A percentile compares a stretch with the other conserved stretches of the same genome.
These are phyloP conservation scores for Trichoderma atrobrunneum DNA, from an alignment of 2,329 filamentous ascomycete genomes.

Conservation along the genomic window DNA sequence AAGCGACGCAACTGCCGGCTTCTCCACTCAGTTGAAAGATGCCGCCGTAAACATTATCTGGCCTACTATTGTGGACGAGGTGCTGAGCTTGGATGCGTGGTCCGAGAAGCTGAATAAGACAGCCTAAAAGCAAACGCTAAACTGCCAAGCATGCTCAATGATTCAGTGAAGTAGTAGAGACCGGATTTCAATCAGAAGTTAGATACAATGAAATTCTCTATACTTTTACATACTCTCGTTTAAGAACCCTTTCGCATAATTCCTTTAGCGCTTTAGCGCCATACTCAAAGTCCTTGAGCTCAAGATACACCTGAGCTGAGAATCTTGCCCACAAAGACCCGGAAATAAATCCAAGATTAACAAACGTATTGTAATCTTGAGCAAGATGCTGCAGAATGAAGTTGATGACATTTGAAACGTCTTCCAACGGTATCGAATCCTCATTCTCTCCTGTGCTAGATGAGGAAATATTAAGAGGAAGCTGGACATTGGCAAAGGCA, in stretches of 20 bases:
- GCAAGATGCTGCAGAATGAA: not conserved
- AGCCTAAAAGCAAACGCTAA: not conserved
- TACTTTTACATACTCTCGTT: not conserved
- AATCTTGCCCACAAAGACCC: conserved; percentile 5
- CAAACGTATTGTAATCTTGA: conserved; percentile 1
- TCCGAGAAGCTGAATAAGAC: not conserved
- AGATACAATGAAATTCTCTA: not conserved
- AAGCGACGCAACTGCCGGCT: conserved; percentile 17
- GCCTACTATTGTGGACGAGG: conserved; percentile 18
- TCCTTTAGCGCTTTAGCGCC: not conserved
- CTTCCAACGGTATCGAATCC: not conserved
- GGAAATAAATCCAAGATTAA: not conserved
- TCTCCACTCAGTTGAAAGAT: conserved; percentile 9
- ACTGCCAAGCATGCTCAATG: not conserved
- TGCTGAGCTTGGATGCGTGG: not conserved
- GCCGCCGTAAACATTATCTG: conserved; percentile 14
- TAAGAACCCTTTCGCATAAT: not conserved
- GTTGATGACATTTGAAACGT: not conserved
- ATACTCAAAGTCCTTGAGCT: not conserved
- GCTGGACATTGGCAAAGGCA: conserved; percentile 10
- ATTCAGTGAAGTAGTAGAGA: not conserved
- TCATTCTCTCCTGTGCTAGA: not conserved
- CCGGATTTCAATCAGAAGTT: not conserved
- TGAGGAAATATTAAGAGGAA: not conserved
- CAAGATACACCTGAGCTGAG: conserved; percentile 7